Base-by-base conservation (phyloP, 306 rosid genomes). In the Medicago arabica region DNA sequence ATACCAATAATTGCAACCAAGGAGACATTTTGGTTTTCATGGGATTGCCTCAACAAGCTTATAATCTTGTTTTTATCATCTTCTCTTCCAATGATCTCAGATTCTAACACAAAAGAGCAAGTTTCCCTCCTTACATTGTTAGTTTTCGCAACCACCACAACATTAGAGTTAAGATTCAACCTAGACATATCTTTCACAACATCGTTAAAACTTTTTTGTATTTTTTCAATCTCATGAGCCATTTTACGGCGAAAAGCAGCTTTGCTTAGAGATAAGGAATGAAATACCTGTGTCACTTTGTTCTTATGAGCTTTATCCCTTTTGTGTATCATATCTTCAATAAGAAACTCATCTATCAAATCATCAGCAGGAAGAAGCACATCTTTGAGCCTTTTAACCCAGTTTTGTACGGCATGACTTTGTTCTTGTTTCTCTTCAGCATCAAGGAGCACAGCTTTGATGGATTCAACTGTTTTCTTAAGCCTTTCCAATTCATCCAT, bases 1-100 rank as follows among this genome's bases (percentile, higher is more conserved):
- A 75, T 75, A 15, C 80, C 80, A 64, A 66, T 57, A 65, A 76
- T 75, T 54, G 71, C 16, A 61, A 70, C 17, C 1, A 19, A 5
- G 0, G 72, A 61, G 16, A 38, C 55, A 69, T 49, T 78, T 2
- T 49, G 51, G 12, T 11, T 16, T 28, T 0, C 39, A 36, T 7
- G 1, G 3, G 55, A 31, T 18, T 61, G 21, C 16, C 5, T 54
- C 44, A 78, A 12, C n/a, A 78, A 16, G 1, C 18, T 53, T 51
- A 51, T 2, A 53, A 71, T 51, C 47, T 53, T 1, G 0, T 1
- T 71, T 71, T 71, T 38, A 12, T 46, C 23, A 7, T 18, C 43
- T 0, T 72, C 66, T 38, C 66, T 55, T 8, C 75, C 75, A 51
- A 70, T 16, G 34, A 70, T 51, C 34, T 70, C 40, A 18, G 50